Evolutionary conservation across 176 grass and related monocot genomes (phyloP), one percentile per base, ranked within the genome.

Genomic region (Ensete glaucum): DNA sequence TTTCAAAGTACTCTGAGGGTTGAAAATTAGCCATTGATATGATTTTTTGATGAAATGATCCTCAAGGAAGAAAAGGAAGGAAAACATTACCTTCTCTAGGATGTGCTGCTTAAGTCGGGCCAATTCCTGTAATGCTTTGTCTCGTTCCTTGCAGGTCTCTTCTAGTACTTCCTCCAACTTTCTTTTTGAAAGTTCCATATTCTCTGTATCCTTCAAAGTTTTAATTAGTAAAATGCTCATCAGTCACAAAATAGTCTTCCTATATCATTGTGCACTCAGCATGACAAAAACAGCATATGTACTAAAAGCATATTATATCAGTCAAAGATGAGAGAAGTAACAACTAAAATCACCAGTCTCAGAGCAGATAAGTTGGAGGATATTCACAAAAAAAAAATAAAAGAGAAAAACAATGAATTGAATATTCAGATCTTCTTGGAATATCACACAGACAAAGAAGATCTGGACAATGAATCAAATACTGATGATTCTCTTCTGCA

Each of bases 101-200:
- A 99, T 85, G 82, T 99, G 96, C 50, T 99, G 88, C 74, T 95
- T 99, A 43, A 99, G 79, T 69, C 96, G 82, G 82, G 81, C 83
- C 80, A 91, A 86, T 84, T 95, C 85, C 80, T 95, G 96, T 75
- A 91, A 58, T 81, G 88, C 86, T 65, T 87, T 91, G 50, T 99
- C 96, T 58, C 83, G 89, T 81, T 89, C 88, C 76, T 72, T 75
- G 54, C 50, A 71, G 60, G 84, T 70, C 20, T 77, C 88, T 69
- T 87, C 82, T 67, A 99, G 57, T 68, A 72, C 51, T 79, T 78
- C 82, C 77, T 91, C 86, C 81, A 99, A 82, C 17, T 77, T 71
- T 65, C 52, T 52, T 81, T 81, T 70, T 56, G 73, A 70, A 70
- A 62, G 83, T 68, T 69, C 64, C 82, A 87, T 89, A 67, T 99